Evolutionary conservation across 2,329 filamentous ascomycete genomes (phyloP).

Genomic region (Monilinia vaccinii-corymbosi): DNA sequence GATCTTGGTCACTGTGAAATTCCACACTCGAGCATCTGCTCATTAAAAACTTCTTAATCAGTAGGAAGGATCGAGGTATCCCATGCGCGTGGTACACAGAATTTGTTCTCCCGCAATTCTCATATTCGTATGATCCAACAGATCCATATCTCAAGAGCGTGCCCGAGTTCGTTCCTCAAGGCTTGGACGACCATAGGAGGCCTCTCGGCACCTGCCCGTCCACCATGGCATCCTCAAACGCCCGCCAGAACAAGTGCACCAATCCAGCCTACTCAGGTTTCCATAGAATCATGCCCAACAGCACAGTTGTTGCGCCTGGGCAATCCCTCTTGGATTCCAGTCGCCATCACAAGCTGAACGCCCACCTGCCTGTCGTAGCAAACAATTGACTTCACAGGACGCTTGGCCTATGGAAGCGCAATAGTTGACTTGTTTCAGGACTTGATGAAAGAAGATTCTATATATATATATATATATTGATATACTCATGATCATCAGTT

Average conservation of each 20-base stretch:
- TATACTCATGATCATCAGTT: too few species aligned
- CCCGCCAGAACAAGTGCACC: neutral
- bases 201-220: neutral
- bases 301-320: conserved; percentile 34
- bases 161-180: neutral
- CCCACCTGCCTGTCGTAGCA: neutral
- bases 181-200: neutral
- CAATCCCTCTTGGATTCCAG: conserved; percentile 26
- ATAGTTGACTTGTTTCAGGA: neutral
- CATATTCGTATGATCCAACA: too few species aligned
- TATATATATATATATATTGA: too few species aligned
- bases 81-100: neutral
- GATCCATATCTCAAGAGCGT: neutral
- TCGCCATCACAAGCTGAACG: neutral
- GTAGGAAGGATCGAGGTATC: neutral
- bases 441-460: too few species aligned
- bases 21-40: too few species aligned
- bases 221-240: neutral
- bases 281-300: conserved; percentile 29
- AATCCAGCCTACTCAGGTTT: neutral
- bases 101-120: neutral
- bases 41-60: neutral
- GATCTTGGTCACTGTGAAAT: neutral
- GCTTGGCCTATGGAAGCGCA: neutral
- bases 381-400: neutral